Percentiles rank a stretch among this genome's conserved stretches.
Evolutionary conservation across 768 basidiomycete species (phyloP).

Genomic region (Tubosaeta brunneosetosa): DNA sequence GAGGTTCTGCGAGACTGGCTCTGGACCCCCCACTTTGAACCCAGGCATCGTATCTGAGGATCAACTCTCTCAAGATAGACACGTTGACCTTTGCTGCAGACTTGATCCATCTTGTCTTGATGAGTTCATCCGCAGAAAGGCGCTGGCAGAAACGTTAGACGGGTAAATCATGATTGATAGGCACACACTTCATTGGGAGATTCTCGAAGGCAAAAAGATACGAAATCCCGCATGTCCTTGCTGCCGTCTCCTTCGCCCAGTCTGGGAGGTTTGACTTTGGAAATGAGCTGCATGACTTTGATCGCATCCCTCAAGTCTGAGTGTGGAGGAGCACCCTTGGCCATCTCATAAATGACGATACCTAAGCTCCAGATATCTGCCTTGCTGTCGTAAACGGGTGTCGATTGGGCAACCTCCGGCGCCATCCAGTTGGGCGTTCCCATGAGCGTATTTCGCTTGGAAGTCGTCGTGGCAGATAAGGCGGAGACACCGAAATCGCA

Average conservation of each 20-base stretch:
- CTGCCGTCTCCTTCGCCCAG: constrained; percentile 74
- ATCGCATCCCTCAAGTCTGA: constrained; percentile 77
- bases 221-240: constrained; percentile 85
- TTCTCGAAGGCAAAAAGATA: constrained; percentile 77
- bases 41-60: constrained; percentile 75
- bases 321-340: constrained; percentile 93
- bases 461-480: constrained; percentile 72
- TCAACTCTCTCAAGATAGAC: constrained; percentile 71
- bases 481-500: constrained; percentile 99
- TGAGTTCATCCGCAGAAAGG: constrained; percentile 81
- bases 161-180: neutral
- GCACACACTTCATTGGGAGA: constrained; percentile 66
- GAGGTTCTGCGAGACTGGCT: constrained; percentile 68
- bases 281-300: constrained; percentile 85
- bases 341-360: constrained; percentile 94
- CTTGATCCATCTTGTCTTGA: constrained; percentile 89
- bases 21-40: constrained; percentile 61
- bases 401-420: constrained; percentile 88
- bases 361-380: constrained; percentile 99
- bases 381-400: constrained; percentile 92
- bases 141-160: constrained; percentile 47
- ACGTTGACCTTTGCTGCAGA: constrained; percentile 61
- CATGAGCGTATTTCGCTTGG: constrained; percentile 93
- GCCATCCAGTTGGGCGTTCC: constrained; percentile 99
- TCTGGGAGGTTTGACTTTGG: constrained; percentile 76